Conservation (phyloP, 176 grass and related monocot genomes). For the Panicum miliaceum region DNA sequence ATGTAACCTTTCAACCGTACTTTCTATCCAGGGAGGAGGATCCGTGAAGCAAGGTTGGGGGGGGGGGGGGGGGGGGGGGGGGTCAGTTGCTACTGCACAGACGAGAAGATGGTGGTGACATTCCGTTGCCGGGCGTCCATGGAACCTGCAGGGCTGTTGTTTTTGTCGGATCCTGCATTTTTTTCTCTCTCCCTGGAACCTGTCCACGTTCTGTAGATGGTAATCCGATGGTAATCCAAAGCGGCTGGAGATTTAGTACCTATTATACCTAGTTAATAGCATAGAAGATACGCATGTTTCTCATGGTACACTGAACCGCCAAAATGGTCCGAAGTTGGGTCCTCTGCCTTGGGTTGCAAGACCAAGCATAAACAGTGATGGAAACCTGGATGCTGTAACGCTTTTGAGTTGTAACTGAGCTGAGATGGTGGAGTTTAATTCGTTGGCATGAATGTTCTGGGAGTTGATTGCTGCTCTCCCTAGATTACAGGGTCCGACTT, state of each 20-base stretch:
- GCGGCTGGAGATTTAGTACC: not conserved
- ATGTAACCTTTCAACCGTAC: not conserved
- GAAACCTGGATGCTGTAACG: not conserved
- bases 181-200: not conserved
- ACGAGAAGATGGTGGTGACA: slow-evolving; percentile 5
- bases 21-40: slow-evolving; percentile 4
- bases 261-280: not conserved
- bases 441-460: not conserved
- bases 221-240: not conserved
- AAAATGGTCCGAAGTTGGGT: not conserved
- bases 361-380: not conserved
- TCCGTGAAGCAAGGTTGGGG: not conserved
- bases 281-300: not conserved
- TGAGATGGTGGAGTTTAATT: not conserved
- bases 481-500: not conserved
- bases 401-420: not conserved
- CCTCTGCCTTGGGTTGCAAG: not conserved
- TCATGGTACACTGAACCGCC: not conserved
- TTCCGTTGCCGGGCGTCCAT: not conserved
- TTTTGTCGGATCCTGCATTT: not conserved
- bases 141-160: not conserved
- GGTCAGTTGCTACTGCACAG: too few relatives aligned
- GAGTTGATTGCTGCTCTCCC: not conserved
- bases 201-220: not conserved
- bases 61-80: too few relatives aligned